These are phyloP conservation scores for Ceriops tagal DNA, from an alignment of 345 rosid species.

Conservation along the genomic window DNA sequence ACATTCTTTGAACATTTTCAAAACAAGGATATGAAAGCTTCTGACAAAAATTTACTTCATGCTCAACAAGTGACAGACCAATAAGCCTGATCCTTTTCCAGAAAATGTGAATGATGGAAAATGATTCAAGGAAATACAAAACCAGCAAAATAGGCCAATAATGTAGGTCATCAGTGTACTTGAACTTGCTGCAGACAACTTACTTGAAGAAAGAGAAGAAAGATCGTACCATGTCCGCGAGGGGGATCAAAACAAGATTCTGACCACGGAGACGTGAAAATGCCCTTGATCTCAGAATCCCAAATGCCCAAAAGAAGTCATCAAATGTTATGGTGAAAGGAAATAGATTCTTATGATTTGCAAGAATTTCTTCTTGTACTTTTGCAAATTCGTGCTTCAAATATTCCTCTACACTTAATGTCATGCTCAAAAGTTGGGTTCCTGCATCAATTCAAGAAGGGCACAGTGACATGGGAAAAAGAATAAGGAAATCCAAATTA, in stretches of 20 bases:
- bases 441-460: conserved; percentile 37
- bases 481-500: not conserved
- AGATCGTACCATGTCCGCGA: conserved; percentile 75
- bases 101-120: not conserved
- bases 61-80: not conserved
- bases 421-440: conserved; percentile 72
- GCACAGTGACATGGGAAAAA: no score
- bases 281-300: conserved; percentile 82
- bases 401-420: conserved; percentile 65
- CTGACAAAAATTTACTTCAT: not conserved
- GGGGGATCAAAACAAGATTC: conserved; percentile 80
- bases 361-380: conserved; percentile 63
- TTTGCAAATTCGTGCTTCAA: conserved; percentile 55
- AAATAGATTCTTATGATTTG: conserved; percentile 54
- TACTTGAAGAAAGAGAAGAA: conserved; percentile 3
- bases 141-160: not conserved
- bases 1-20: not conserved
- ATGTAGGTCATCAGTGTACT: no score
- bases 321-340: conserved; percentile 57
- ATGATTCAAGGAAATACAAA: not conserved
- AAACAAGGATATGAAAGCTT: not conserved
- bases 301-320: conserved; percentile 87
- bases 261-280: conserved; percentile 87
- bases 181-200: conserved; percentile 6
- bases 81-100: not conserved